These are phyloP conservation scores for Xenosphaeropsis pyriputrescens DNA, from an alignment of 2,329 filamentous ascomycete species.

Conservation along the genomic window DNA sequence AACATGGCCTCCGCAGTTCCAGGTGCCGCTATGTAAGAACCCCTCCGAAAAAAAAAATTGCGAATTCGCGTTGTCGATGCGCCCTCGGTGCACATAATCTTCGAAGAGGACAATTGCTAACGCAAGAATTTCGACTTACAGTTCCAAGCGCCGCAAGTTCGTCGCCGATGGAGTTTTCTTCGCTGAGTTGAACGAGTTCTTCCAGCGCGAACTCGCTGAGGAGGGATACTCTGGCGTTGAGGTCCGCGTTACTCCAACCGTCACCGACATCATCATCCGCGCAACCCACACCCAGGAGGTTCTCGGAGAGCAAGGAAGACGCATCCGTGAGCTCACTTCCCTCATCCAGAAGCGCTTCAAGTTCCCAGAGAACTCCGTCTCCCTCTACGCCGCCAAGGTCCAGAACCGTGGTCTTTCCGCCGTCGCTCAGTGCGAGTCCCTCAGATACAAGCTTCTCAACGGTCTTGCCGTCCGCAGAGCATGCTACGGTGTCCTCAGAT, in stretches of 20 bases:
- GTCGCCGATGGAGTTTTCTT: slow-evolving; percentile 99
- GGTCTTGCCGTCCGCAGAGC: slow-evolving; percentile 96
- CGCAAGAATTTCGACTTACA: slow-evolving; percentile 21
- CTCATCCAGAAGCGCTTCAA: slow-evolving; percentile 99
- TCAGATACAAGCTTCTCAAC: slow-evolving; percentile 99
- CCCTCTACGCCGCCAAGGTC: slow-evolving; percentile 99
- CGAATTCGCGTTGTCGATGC: not conserved
- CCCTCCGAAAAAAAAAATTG: not conserved
- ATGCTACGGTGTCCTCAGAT: slow-evolving; percentile 99
- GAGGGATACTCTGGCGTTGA: slow-evolving; percentile 99
- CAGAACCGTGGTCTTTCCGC: slow-evolving; percentile 99
- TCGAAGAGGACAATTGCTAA: slow-evolving; percentile 2
- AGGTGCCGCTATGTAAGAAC: slow-evolving; percentile 21
- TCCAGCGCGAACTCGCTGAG: slow-evolving; percentile 99
- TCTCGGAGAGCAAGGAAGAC: slow-evolving; percentile 97
- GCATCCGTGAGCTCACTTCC: slow-evolving; percentile 99
- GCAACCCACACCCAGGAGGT: slow-evolving; percentile 99
- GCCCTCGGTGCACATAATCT: not conserved
- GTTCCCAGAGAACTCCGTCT: slow-evolving; percentile 99
- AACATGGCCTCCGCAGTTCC: slow-evolving; percentile 22
- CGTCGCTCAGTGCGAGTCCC: slow-evolving; percentile 99
- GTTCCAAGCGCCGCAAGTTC: slow-evolving; percentile 90
- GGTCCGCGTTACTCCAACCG: slow-evolving; percentile 98
- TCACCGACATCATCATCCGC: slow-evolving; percentile 99
- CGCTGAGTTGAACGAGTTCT: slow-evolving; percentile 99